These are phyloP conservation scores for Trametes pubescens DNA, from an alignment of 1,284 basidiomycete species.

Conservation along the genomic window DNA sequence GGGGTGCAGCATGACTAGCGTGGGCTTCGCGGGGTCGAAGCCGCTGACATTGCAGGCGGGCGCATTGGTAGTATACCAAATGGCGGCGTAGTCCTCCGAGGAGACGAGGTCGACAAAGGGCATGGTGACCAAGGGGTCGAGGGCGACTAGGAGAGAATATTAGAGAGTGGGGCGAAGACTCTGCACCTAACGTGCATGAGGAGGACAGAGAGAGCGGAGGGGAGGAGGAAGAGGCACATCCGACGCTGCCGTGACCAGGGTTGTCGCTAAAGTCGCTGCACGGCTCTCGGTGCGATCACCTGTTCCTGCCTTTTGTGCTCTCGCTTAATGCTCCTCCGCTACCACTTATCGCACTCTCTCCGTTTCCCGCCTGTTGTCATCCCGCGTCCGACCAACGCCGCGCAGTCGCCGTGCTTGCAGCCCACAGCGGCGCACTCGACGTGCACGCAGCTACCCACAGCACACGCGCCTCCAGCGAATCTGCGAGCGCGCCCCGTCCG, in stretches of 20 bases:
- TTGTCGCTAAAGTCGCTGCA: constrained; percentile 11
- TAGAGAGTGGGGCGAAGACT: constrained; percentile 12
- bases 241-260: constrained; percentile 13
- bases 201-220: neutral
- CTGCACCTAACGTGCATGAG: constrained; percentile 24
- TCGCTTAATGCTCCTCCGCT: constrained; percentile 22
- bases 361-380: neutral
- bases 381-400: neutral
- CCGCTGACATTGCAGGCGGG: constrained; percentile 63
- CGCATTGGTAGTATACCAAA: constrained; percentile 75
- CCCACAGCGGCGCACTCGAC: neutral
- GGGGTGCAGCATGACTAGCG: constrained; percentile 72
- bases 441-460: neutral
- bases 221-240: constrained; percentile 1
- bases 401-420: neutral
- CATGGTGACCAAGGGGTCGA: constrained; percentile 50
- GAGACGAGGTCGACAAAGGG: constrained; percentile 74
- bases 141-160: constrained; percentile 3
- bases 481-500: constrained; percentile 8
- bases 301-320: constrained; percentile 23
- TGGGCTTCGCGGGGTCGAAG: constrained; percentile 70
- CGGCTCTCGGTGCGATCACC: constrained; percentile 26
- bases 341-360: constrained; percentile 7
- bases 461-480: neutral
- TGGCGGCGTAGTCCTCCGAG: constrained; percentile 68